These are phyloP conservation scores for Cyclanthera cordifolia DNA, from an alignment of 306 rosid genomes.

Conservation along the genomic window DNA sequence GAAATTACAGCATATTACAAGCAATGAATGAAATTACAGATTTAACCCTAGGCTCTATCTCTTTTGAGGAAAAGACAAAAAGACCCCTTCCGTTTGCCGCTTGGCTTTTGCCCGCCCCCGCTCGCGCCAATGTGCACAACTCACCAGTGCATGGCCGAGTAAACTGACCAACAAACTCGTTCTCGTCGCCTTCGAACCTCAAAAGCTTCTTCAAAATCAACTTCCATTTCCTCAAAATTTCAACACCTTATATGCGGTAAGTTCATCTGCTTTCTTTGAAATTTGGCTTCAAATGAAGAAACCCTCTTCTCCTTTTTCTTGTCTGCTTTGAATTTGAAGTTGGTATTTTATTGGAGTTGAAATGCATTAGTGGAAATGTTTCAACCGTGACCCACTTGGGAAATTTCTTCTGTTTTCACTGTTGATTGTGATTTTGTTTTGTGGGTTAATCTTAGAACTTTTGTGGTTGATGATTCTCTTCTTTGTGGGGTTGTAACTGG, in stretches of 20 bases:
- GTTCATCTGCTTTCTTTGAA: neutral
- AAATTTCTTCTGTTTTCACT: neutral
- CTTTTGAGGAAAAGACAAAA: neutral
- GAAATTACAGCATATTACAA: neutral
- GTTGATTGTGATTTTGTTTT: neutral
- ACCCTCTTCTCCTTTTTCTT: neutral
- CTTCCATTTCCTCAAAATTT: neutral
- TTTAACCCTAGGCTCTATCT: neutral
- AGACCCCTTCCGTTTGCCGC: neutral
- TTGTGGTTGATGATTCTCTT: no score
- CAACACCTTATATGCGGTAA: neutral
- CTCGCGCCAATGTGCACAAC: neutral
- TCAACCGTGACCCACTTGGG: neutral
- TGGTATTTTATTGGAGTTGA: neutral
- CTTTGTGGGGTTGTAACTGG: no score
- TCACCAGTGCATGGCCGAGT: neutral
- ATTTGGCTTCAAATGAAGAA: neutral
- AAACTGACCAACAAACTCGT: no score
- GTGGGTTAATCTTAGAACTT: no score
- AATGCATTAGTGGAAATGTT: neutral
- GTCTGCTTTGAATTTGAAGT: neutral
- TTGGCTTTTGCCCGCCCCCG: slow-evolving; percentile 4
- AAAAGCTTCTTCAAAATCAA: no score
- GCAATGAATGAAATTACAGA: neutral
- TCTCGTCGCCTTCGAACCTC: no score